Conservation (phyloP, 371 early-diverging fungal genomes). For the Mucor lusitanicus region DNA sequence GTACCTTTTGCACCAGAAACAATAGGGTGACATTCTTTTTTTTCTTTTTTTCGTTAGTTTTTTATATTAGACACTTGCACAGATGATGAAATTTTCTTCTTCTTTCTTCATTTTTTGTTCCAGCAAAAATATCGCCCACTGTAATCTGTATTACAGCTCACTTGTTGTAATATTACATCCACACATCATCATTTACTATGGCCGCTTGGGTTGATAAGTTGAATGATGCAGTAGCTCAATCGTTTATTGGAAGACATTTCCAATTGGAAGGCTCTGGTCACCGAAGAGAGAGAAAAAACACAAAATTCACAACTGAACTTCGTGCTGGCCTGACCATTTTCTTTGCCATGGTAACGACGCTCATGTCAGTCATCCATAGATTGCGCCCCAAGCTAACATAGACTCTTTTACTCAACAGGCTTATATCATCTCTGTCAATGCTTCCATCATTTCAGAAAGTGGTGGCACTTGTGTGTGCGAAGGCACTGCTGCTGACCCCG, state of each 20-base stretch:
- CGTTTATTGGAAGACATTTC: slow-evolving; percentile 62
- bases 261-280: slow-evolving; percentile 66
- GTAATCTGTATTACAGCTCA: not conserved
- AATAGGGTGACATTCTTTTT: not conserved
- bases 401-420: no score
- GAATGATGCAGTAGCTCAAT: slow-evolving; percentile 58
- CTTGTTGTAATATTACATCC: not conserved
- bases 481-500: slow-evolving; percentile 41
- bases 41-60: not conserved
- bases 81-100: not conserved
- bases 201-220: slow-evolving; percentile 39
- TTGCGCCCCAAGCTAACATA: no score
- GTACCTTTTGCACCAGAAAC: not conserved
- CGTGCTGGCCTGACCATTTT: slow-evolving; percentile 64
- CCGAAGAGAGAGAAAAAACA: slow-evolving; percentile 52
- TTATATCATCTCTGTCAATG: slow-evolving; percentile 61
- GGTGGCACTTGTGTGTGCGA: slow-evolving; percentile 78
- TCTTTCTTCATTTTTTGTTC: not conserved
- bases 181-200: not conserved
- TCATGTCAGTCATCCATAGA: no score
- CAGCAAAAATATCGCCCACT: not conserved
- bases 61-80: no score
- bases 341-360: slow-evolving; percentile 41
- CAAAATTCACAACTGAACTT: slow-evolving; percentile 67
- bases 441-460: slow-evolving; percentile 72